A percentile compares a stretch with the other conserved stretches of the same genome.
Conservation (phyloP, 805 yeast genomes). For the Pichia nanzhaoensis region DNA sequence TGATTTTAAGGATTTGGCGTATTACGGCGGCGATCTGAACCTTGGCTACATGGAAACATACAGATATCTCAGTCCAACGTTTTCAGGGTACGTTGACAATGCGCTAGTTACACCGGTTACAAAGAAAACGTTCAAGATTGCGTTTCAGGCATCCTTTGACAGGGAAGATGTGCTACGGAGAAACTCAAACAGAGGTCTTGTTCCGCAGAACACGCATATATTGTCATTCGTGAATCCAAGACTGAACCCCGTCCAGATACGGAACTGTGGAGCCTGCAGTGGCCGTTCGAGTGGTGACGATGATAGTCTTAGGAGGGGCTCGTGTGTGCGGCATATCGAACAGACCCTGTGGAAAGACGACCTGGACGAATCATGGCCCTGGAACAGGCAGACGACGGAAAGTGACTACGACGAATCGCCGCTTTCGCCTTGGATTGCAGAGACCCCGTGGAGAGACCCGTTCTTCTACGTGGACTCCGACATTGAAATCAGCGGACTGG, state of each 20-base stretch:
- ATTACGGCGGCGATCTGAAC: conserved; percentile 14
- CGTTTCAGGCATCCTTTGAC: conserved; percentile 7
- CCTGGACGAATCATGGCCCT: conserved; percentile 2
- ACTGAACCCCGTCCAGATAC: background rate
- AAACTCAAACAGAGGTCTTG: background rate
- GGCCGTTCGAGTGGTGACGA: no score
- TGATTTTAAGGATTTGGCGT: conserved; percentile 20
- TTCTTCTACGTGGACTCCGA: conserved; percentile 23
- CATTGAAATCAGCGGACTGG: conserved; percentile 53
- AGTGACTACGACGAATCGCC: background rate
- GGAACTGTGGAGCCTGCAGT: no score
- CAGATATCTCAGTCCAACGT: background rate
- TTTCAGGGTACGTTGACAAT: background rate
- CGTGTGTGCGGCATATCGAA: background rate
- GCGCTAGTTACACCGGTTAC: no score
- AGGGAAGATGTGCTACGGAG: conserved; percentile 5
- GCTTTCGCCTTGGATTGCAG: conserved; percentile 1
- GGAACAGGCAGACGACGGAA: background rate
- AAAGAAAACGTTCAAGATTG: background rate
- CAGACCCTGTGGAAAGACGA: background rate
- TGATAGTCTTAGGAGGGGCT: background rate
- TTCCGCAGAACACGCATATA: background rate
- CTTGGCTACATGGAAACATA: conserved; percentile 10
- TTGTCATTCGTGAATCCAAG: background rate
- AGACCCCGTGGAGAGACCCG: conserved; percentile 16